Percentiles rank a stretch among this genome's conserved stretches.
Evolutionary conservation across 495 filamentous ascomycete species (phyloP).

Genomic region (Talaromyces thailandensis): DNA sequence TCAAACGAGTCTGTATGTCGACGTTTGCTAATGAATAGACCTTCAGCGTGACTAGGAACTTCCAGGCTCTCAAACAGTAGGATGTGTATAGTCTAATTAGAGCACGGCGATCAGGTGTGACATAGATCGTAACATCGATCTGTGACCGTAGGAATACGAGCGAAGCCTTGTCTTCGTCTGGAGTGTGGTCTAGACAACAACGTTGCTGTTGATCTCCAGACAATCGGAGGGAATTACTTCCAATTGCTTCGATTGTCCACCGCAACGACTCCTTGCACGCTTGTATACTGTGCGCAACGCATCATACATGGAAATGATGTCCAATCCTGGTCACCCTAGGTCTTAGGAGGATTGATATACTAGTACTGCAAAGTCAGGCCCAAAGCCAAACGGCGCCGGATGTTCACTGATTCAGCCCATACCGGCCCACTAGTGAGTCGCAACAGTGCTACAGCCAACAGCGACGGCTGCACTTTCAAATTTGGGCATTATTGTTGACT

Average conservation of each 20-base stretch:
- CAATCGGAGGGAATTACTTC: not conserved
- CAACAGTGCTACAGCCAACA: conserved; percentile 2
- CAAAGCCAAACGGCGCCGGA: conserved; percentile 1
- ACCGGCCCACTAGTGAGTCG: not conserved
- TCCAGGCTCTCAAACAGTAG: not conserved
- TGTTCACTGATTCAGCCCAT: not conserved
- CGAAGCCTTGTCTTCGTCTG: not conserved
- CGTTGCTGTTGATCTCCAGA: not conserved
- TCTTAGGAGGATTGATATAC: not conserved
- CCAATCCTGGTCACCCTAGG: not conserved
- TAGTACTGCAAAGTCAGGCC: not conserved
- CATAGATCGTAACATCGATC: not conserved
- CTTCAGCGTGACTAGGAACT: not conserved
- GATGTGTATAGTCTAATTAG: not conserved
- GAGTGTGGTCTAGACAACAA: not conserved
- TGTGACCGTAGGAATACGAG: not conserved
- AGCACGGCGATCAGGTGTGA: not conserved
- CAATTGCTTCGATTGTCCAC: not conserved
- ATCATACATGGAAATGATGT: not conserved
- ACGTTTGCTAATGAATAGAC: not conserved
- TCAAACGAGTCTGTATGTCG: not conserved
- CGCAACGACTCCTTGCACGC: not conserved
- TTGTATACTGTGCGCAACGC: not conserved
- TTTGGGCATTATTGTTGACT: not conserved
- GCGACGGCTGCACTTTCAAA: conserved; percentile 2